Conservation (phyloP, 345 rosid genomes). For the Noccaea caerulescens region DNA sequence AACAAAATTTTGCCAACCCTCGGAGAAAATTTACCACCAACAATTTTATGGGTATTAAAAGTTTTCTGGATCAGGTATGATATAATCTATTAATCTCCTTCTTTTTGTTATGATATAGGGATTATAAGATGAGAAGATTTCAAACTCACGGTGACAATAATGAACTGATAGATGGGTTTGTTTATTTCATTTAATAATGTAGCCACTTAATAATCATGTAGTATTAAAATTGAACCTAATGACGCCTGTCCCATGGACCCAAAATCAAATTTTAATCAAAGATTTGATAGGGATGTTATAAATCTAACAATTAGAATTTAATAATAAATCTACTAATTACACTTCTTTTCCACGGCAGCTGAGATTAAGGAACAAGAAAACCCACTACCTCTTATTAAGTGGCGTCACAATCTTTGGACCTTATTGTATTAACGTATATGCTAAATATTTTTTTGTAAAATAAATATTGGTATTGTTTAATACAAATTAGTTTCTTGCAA, state of each 20-base stretch:
- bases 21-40: conserved; percentile 45
- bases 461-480: conserved; percentile 31
- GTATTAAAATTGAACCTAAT: conserved; percentile 33
- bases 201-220: conserved; percentile 36
- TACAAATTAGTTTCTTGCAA: conserved; percentile 22
- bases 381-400: conserved; percentile 28
- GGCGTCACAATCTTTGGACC: conserved; percentile 49
- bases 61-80: conserved; percentile 21
- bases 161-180: conserved; percentile 27
- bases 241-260: conserved; percentile 48
- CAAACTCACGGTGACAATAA: conserved; percentile 27
- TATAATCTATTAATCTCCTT: conserved; percentile 24
- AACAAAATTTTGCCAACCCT: conserved; percentile 52
- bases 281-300: conserved; percentile 43
- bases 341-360: conserved; percentile 48
- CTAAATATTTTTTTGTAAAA: conserved; percentile 8
- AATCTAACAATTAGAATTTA: conserved; percentile 20
- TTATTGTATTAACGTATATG: conserved; percentile 41
- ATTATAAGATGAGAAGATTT: conserved; percentile 15
- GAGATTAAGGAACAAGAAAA: conserved; percentile 44
- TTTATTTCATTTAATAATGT: conserved; percentile 22
- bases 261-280: conserved; percentile 38
- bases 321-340: conserved; percentile 13
- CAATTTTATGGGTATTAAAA: conserved; percentile 14
- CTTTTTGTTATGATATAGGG: background rate